These are phyloP conservation scores for Passiflora organensis DNA, from an alignment of 345 rosid genomes.

Conservation along the genomic window DNA sequence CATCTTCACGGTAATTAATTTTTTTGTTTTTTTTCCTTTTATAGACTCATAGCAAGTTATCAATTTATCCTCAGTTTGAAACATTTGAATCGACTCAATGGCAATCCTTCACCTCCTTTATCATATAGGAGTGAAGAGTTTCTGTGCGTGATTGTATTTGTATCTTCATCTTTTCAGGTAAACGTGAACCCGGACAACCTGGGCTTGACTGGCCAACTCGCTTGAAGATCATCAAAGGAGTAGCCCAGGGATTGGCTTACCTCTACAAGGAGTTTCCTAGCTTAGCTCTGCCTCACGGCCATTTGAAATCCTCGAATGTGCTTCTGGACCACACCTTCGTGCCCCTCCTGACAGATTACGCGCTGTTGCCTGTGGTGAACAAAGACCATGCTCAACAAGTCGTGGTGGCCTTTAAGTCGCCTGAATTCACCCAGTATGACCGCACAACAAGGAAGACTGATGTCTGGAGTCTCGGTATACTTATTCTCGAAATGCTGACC, in stretches of 20 bases:
- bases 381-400: constrained; percentile 59
- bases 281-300: constrained; percentile 63
- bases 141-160: no score
- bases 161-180: constrained; percentile 34
- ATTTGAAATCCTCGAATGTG: constrained; percentile 83
- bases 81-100: no score
- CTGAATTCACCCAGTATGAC: constrained; percentile 51
- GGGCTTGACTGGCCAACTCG: constrained; percentile 75
- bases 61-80: no score
- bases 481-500: constrained; percentile 64
- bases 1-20: constrained; percentile 57
- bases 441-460: constrained; percentile 53
- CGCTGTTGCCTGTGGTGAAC: constrained; percentile 47
- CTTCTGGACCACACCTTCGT: constrained; percentile 48
- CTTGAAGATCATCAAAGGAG: constrained; percentile 73
- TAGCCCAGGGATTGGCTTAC: constrained; percentile 59
- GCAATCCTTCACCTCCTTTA: no score
- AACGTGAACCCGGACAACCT: constrained; percentile 35
- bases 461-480: constrained; percentile 91
- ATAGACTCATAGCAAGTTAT: not conserved
- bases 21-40: not conserved
- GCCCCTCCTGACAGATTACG: constrained; percentile 61
- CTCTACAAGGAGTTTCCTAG: constrained; percentile 51
- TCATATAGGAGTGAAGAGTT: no score
- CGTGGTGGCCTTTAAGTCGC: constrained; percentile 79